Evolutionary conservation across 345 rosid genomes (phyloP), one percentile per base, ranked within the genome.

Genomic region (Pelargonium nanum): DNA sequence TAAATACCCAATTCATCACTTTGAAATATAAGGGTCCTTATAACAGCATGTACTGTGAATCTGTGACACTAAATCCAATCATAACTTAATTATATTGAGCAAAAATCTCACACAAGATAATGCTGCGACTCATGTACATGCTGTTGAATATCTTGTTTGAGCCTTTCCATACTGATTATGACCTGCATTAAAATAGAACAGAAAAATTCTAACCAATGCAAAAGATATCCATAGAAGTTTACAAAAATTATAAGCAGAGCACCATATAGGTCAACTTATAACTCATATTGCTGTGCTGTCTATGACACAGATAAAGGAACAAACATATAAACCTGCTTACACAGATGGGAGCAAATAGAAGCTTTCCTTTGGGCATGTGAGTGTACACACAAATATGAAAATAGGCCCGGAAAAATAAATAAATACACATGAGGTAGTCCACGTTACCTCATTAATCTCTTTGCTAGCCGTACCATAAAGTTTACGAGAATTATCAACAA

Each of bases 91-190:
- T 40, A 9, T 40, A 12, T 40, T 40, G 13, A 40, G 48, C 9
- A 10, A 40, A 40, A 40, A 40, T 9, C 77, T 75, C 64, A 85
- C 96, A 50, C 76, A 57, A 85, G 57, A 72, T 79, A 77, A 55
- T 72, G 78, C 21, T 68, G 77, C 19, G 88, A 74, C 68, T 81
- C 83, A 19, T 67, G 26, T 4, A 83, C 65, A 59, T 73, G 78
- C 73, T 80, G 77, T 63, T 71, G 80, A 60, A 63, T 74, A 6
- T 80, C 83, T 77, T 85, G 93, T 81, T 87, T 89, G 71, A 78
- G 82, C 56, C 64, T 82, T 78, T 92, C 95, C 96, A 92, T 92
- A 57, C 80, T 83, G 67, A 80, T 72, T 65, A 92, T 85, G 61
- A 87, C 89, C 86, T 85, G 78, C 51, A 60, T 61, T 57, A 23